Evolutionary conservation across 2,329 filamentous ascomycete genomes (phyloP).

Genomic region (Pseudogymnoascus sp.): DNA sequence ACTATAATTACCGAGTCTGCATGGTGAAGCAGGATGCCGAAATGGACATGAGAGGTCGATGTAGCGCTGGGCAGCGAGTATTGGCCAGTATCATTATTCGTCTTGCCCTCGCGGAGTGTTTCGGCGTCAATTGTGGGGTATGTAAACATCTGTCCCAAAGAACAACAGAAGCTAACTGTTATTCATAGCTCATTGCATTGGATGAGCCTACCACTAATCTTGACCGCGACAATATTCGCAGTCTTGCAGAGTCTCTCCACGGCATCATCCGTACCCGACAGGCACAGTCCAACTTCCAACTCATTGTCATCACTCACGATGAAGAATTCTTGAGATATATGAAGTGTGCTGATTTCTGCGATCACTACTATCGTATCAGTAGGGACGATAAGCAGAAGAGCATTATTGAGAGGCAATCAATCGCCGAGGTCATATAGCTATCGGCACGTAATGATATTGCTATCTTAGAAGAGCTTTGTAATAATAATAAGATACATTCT

Average conservation of each 20-base stretch:
- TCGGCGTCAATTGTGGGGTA: conserved; percentile 83
- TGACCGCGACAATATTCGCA: conserved; percentile 88
- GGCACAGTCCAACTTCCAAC: conserved; percentile 89
- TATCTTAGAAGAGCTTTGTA: not conserved
- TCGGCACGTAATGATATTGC: not conserved
- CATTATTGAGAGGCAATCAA: conserved; percentile 60
- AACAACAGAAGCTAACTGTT: not conserved
- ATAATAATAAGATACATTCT: not conserved
- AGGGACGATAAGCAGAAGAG: conserved; percentile 81
- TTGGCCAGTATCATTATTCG: conserved; percentile 96
- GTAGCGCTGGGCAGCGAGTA: conserved; percentile 93
- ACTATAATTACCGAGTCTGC: conserved; percentile 94
- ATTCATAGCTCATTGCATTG: conserved; percentile 66
- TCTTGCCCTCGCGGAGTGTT: conserved; percentile 89
- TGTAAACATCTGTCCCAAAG: conserved; percentile 14
- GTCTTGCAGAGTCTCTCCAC: conserved; percentile 75
- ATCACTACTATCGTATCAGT: conserved; percentile 82
- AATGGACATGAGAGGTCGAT: conserved; percentile 99
- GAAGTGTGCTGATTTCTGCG: conserved; percentile 88
- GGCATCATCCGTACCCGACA: conserved; percentile 78
- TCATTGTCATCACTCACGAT: conserved; percentile 98
- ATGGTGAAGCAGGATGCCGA: conserved; percentile 97
- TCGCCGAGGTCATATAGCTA: conserved; percentile 16
- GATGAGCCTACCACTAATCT: conserved; percentile 98
- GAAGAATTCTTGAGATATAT: conserved; percentile 91